Percentiles rank a stretch among this genome's conserved stretches.
Evolutionary conservation across 1,139 yeast species (phyloP).

Genomic region (Neolecta irregularis): DNA sequence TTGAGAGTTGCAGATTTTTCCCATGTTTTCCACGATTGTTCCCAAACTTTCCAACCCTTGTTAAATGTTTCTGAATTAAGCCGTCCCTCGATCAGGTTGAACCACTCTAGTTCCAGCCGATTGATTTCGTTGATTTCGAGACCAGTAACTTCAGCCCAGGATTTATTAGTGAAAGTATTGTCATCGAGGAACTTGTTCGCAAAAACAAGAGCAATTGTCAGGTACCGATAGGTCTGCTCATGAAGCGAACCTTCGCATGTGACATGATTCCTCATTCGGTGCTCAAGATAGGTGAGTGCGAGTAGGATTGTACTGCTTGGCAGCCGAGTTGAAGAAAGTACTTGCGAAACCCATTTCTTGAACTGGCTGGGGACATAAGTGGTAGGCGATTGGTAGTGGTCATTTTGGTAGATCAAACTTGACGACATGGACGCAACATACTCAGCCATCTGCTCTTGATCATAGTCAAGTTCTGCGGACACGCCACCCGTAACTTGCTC

Average conservation of each 20-base stretch:
- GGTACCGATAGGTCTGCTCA: slow-evolving; percentile 38
- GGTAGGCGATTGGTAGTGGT: too few species aligned
- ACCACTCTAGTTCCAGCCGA: slow-evolving; percentile 59
- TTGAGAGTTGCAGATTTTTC: too few species aligned
- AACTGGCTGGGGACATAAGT: slow-evolving; percentile 35
- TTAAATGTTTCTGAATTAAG: too few species aligned
- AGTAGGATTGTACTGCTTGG: slow-evolving; percentile 68
- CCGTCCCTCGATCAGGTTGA: slow-evolving; percentile 26
- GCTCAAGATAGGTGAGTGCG: slow-evolving; percentile 57
- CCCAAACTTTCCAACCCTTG: too few species aligned
- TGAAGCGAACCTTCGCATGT: slow-evolving; percentile 20
- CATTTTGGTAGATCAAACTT: too few species aligned
- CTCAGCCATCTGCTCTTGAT: slow-evolving; percentile 57
- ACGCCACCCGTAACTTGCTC: slow-evolving; percentile 45
- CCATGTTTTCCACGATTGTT: too few species aligned
- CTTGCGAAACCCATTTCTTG: slow-evolving; percentile 46
- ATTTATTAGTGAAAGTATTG: slow-evolving; percentile 84
- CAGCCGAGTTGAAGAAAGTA: slow-evolving; percentile 75
- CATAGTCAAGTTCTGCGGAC: slow-evolving; percentile 61
- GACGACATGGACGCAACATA: slow-evolving; percentile 55
- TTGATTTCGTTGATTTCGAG: slow-evolving; percentile 47
- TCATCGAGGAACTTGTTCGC: slow-evolving; percentile 95
- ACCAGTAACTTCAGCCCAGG: slow-evolving; percentile 94
- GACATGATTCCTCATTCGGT: too few species aligned
- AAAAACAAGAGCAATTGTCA: slow-evolving; percentile 57